Conservation (phyloP, 257 asterid species). For the Rhazya stricta region DNA sequence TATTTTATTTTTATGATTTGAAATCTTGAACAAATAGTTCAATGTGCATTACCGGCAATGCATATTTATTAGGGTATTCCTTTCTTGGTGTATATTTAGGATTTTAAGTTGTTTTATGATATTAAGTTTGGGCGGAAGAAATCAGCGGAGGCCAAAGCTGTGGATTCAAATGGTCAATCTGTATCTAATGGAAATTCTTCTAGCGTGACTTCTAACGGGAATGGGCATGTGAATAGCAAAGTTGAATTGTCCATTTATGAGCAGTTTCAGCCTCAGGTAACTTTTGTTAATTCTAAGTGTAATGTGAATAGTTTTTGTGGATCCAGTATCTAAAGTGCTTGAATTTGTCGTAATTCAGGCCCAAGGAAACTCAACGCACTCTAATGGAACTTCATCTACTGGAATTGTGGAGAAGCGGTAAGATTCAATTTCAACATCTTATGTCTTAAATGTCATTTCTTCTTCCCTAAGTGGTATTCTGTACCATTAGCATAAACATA, state of each 20-base stretch:
- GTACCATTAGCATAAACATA: neutral
- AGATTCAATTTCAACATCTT: conserved; percentile 15
- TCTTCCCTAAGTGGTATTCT: conserved; percentile 6
- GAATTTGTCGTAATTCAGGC: conserved; percentile 41
- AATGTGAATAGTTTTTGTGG: neutral
- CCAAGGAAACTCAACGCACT: conserved; percentile 29
- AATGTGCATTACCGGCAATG: conserved; percentile 16
- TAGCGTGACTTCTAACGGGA: conserved; percentile 39
- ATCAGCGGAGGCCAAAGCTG: conserved; percentile 34
- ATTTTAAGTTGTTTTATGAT: conserved; percentile 85
- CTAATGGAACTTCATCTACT: conserved; percentile 50
- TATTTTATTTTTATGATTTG: neutral
- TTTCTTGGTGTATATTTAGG: conserved; percentile 49
- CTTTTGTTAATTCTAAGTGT: neutral
- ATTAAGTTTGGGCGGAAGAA: conserved; percentile 96
- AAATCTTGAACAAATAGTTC: neutral
- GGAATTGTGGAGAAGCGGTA: conserved; percentile 65
- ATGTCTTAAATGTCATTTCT: conserved; percentile 1
- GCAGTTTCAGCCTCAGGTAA: conserved; percentile 69
- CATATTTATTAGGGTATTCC: conserved; percentile 28
- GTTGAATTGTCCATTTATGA: conserved; percentile 81
- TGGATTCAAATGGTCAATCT: conserved; percentile 34
- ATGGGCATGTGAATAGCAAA: conserved; percentile 39
- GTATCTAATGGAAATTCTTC: conserved; percentile 29
- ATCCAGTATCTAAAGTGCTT: conserved; percentile 18